Conservation (phyloP, 192 early-diverging fungal species). For the Gaertneriomyces semiglobifer region DNA sequence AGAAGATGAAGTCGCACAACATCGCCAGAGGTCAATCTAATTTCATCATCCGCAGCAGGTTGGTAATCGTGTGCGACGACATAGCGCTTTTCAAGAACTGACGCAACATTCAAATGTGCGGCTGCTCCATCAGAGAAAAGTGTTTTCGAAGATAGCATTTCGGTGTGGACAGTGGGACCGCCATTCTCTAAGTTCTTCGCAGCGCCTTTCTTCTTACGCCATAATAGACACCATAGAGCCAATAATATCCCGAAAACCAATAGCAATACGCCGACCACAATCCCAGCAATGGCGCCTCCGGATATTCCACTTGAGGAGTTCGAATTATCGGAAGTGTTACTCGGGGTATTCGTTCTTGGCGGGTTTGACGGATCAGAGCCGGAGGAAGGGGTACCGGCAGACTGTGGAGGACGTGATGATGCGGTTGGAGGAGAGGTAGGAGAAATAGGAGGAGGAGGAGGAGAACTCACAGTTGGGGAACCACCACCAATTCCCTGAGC, state of each 20-base stretch:
- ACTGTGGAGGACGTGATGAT: background rate
- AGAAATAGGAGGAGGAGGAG: conserved; percentile 1
- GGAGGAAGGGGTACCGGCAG: no score
- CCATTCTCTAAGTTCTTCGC: no score
- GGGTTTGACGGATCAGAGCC: no score
- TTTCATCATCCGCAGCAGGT: conserved; percentile 34
- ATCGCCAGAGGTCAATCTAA: conserved; percentile 31
- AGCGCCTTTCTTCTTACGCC: no score
- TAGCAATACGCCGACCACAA: no score
- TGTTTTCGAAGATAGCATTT: background rate
- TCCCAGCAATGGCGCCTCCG: no score
- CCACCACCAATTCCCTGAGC: background rate
- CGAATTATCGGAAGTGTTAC: no score
- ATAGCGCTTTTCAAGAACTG: conserved; percentile 32
- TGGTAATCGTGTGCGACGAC: conserved; percentile 29
- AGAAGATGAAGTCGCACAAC: conserved; percentile 28
- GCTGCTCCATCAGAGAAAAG: background rate
- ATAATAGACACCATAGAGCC: no score
- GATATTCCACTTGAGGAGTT: no score
- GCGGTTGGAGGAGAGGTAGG: background rate
- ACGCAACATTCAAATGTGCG: conserved; percentile 19
- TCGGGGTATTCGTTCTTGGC: no score
- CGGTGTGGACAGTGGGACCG: background rate
- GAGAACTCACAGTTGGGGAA: background rate
- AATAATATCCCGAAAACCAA: no score